Evolutionary conservation across 2,329 filamentous ascomycete genomes (phyloP).

Genomic region (Lasiodiplodia gonubiensis): DNA sequence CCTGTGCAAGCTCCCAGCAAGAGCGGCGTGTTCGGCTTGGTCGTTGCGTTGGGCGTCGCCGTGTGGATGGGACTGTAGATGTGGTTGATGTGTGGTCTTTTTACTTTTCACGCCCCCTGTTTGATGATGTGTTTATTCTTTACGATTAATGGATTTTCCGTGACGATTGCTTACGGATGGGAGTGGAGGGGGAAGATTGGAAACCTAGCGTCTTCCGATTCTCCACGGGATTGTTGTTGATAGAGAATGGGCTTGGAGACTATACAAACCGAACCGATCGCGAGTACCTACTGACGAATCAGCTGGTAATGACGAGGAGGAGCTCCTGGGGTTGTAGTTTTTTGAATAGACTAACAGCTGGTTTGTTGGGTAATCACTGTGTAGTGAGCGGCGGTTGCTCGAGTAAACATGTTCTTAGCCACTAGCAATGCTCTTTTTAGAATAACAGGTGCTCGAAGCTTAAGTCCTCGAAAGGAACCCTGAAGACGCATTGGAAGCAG

Average conservation of each 20-base stretch:
- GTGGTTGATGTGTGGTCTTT: neutral
- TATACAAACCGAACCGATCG: too few relatives aligned
- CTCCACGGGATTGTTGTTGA: neutral
- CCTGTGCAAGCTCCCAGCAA: conserved; percentile 37
- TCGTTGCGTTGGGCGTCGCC: conserved; percentile 42
- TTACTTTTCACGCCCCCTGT: neutral
- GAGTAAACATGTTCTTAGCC: too few relatives aligned
- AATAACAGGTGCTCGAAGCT: too few relatives aligned
- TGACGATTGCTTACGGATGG: neutral
- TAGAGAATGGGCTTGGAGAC: neutral
- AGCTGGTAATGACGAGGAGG: too few relatives aligned
- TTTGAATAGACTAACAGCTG: too few relatives aligned
- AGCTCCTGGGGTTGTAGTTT: too few relatives aligned
- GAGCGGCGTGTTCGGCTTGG: conserved; percentile 41
- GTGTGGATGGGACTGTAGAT: conserved; percentile 37
- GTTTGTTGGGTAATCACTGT: too few relatives aligned
- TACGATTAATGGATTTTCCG: neutral
- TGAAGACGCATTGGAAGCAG: too few relatives aligned
- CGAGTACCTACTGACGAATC: too few relatives aligned
- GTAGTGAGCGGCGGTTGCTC: too few relatives aligned
- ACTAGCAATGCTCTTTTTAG: too few relatives aligned
- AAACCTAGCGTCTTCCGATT: neutral
- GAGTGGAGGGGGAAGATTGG: neutral
- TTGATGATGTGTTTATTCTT: neutral
- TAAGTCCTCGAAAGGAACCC: too few relatives aligned